Evolutionary conservation across 1,139 yeast genomes (phyloP), one percentile per base, ranked within the genome.

Genomic region (Meyerozyma carpophila): DNA sequence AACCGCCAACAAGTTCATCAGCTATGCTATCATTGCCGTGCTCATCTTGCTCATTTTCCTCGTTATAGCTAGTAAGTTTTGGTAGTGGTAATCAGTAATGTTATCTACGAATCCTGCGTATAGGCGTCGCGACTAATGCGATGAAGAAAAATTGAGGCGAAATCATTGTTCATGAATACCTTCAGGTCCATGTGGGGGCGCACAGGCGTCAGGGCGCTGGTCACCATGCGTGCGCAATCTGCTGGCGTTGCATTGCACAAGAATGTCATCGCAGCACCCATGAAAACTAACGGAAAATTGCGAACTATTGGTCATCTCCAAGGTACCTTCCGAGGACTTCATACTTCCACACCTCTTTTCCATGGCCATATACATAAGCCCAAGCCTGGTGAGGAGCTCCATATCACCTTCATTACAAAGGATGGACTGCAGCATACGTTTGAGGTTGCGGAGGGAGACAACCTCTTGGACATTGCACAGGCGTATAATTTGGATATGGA

Each of bases 301-400:
- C 29, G 29, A 27, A n/a, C 29, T n/a, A 5, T 3, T 4, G 29
- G 29, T 5, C n/a, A 27, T n/a, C 13, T n/a, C 13, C 13, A 10
- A 4, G 29, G 29, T 10, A 4, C 29, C 13, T 9, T 11, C 29
- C 34, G 36, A 16, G 9, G 28, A 36, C 57, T 66, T 46, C 68
- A 65, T 43, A 49, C 48, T 13, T 50, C 69, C 9, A 14, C 49
- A 1, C 49, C 58, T 2, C 50, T 45, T 13, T 49, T 52, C 36
- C 98, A 93, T 58, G 97, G 96, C 10, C 96, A 91, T 61, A 65
- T 91, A 44, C 89, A 86, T 57, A 86, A 81, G 53, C 98, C 98
- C 25, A 84, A 84, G 41, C 88, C 95, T 1, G 98, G 98, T 27
- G 96, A 93, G 68, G 98, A 91, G 61, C 73, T 86, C 43, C 86